Evolutionary conservation across 2,329 filamentous ascomycete species (phyloP), one percentile per base, ranked within the genome.

Genomic region (Aschersonia sp.): DNA sequence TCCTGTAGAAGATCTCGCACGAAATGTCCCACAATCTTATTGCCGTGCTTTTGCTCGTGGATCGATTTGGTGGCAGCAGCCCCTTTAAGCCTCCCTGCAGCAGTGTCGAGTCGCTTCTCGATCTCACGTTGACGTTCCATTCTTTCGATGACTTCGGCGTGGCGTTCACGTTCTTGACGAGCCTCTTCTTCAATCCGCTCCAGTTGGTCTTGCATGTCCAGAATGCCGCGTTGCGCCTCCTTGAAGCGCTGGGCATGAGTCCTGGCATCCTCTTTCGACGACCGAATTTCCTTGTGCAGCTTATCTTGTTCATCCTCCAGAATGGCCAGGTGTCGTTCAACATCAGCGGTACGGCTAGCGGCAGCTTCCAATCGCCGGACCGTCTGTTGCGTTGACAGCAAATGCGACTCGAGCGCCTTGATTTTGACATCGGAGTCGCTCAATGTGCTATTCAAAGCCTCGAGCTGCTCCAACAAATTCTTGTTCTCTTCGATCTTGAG

Each of bases 1-100:
- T 98, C 92, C 58, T 94, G 83, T 14, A 98, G 71, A 48, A 98
- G 85, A 61, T 97, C 92, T 55, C 89, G 87, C 48, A 98, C 92
- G 56, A 98, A 97, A 59, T 94, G 87, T 22, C 87, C 89, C n/a
- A 97, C 87, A 39, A 94, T 87, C 49, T 72, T 81, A 51, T 72
- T 79, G 8, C 77, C 73, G 48, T 68, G 70, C 54, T 76, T 76
- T 32, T 76, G 72, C 4, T 74, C 72, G 4, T 73, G 73, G 41
- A 84, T 66, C 3, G 79, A 79, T 54, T 79, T 83, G 31, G 75
- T 73, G 0, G 83, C 86, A 4, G 87, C 87, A 10, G 85, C 84
- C 8, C 84, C 84, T 64, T 90, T 92, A 47, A 94, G 71, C 47
- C 87, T 76, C 32, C 83, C 84, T 10, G 86, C 87, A 2, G 87